Conservation (phyloP, 129 eudicot genomes). For the Artemisia argyi region DNA sequence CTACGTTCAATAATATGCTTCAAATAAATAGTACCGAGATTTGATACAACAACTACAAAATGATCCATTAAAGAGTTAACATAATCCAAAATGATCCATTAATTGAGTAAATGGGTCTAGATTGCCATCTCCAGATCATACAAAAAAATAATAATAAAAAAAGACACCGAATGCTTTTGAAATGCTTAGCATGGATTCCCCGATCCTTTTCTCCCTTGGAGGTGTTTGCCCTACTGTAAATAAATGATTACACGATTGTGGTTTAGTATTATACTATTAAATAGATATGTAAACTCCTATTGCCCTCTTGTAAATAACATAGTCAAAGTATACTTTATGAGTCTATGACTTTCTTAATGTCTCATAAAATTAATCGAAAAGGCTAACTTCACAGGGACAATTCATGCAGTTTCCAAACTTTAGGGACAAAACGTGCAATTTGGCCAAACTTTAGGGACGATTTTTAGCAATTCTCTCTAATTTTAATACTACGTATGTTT, state of each 20-base stretch:
- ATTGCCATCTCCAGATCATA: not conserved
- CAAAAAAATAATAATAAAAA: not conserved
- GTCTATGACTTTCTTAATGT: no score
- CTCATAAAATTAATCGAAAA: no score
- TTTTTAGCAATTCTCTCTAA: no score
- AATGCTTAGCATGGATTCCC: slow-evolving; percentile 91
- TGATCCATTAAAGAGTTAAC: not conserved
- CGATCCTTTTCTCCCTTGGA: slow-evolving; percentile 48
- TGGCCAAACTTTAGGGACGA: no score
- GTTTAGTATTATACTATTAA: slow-evolving; percentile 1
- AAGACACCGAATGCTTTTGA: slow-evolving; percentile 72
- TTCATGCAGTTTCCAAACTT: no score
- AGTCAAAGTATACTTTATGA: no score
- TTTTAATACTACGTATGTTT: no score
- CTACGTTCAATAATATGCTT: no score
- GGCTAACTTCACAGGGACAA: no score
- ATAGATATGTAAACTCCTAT: slow-evolving; percentile 2
- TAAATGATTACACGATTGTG: not conserved
- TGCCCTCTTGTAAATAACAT: not conserved
- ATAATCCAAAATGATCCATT: not conserved
- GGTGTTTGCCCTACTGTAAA: slow-evolving; percentile 63
- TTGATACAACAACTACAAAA: no score
- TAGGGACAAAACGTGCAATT: no score
- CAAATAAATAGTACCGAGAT: no score
- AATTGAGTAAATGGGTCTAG: not conserved